Evolutionary conservation across 805 yeast species (phyloP), one percentile per base, ranked within the genome.

Genomic region (Candida xiaguanensis): DNA sequence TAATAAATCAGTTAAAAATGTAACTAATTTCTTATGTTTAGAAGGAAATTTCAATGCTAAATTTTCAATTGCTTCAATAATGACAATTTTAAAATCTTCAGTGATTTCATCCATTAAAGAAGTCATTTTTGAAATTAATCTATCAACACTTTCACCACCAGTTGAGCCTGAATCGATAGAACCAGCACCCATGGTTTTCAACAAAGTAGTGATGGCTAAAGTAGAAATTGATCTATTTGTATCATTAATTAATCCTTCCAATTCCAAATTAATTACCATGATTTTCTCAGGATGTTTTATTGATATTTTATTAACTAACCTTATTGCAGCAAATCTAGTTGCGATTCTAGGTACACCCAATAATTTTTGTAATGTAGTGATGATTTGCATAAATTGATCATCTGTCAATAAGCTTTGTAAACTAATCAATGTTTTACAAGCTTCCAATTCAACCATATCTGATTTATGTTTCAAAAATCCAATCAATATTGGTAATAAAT

Each of bases 51-150:
- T 91, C 56, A 89, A 72, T 4, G 97, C 91, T 61, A 93, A 72
- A 34, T 91, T 83, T 57, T 95, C 85, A 50, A 93, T 82, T 7
- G 99, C 97, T 58, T 93, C 98, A 47, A 93, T 87, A 38, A 93
- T 95, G 49, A 90, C 91, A 43, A 89, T 78, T 63, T 88, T 88
- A 72, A 93, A 93, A 59, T 93, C 99, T 62, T 93, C 99, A 23
- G 95, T 79, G 47, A 93, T 91, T 50, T 91, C 97, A 58, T 78
- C 86, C 84, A 91, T 86, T 59, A 90, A 84, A 26, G 83, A 82
- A 23, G 93, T 74, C 66, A 93, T 88, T 40, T 89, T 90, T 46
- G 82, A 74, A 63, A 93, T 87, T 51, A 93, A 75, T 53, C 95
- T 77, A 59, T 91, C 96, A 41, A 93, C 96, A 43, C 61, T 64